phyloP scores from a whole-genome alignment of 495 filamentous ascomycete genomes.

The Penicillium subrubescens region DNA sequence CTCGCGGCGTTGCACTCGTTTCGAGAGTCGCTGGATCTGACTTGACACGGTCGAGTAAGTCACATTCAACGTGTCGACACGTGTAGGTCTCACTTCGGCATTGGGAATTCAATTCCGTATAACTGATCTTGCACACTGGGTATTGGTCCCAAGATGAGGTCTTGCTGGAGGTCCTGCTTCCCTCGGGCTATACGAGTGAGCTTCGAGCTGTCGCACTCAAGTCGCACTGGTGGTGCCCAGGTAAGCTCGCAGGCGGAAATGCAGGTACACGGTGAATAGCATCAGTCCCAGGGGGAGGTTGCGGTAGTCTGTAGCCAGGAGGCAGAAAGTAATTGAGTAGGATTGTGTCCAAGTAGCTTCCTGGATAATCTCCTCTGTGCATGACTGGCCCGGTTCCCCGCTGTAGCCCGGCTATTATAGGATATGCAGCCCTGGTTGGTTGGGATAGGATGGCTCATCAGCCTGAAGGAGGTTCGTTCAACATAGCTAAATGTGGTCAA shows the following conservation, averaged over 20 bases:
- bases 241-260: conserved; percentile 8
- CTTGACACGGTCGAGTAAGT: background rate
- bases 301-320: background rate
- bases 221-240: background rate
- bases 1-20: background rate
- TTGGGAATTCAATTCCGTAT: background rate
- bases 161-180: background rate
- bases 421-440: background rate
- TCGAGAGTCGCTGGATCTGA: background rate
- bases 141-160: background rate
- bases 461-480: background rate
- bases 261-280: conserved; percentile 18
- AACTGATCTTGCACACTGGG: background rate
- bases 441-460: background rate
- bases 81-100: background rate
- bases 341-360: background rate
- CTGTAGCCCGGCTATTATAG: background rate
- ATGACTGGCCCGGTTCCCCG: background rate
- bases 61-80: background rate
- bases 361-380: background rate
- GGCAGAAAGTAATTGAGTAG: background rate
- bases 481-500: background rate
- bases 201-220: conserved; percentile 16
- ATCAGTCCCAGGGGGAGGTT: background rate
- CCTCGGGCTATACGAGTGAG: conserved; percentile 6